Percentiles rank a stretch among this genome's conserved stretches.
Evolutionary conservation across 305 asterid genomes (phyloP).

Genomic region (Fraxinus xanthoxyloides): DNA sequence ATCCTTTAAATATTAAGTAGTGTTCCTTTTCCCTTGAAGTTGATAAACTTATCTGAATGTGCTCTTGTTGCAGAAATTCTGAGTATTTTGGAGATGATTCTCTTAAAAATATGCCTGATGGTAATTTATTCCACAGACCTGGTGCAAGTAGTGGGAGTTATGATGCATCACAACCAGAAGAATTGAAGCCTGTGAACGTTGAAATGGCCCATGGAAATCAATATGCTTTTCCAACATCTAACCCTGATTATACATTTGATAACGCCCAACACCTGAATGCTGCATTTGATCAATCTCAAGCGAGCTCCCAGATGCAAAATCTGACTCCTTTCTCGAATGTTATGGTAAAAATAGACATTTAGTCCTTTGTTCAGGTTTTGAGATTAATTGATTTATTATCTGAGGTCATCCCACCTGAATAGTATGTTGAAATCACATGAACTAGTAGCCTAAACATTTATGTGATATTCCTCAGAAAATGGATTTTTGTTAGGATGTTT

Average conservation of each 20-base stretch:
- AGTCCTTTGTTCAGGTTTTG: constrained; percentile 2
- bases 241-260: constrained; percentile 55
- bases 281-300: constrained; percentile 46
- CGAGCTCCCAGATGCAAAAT: constrained; percentile 61
- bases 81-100: constrained; percentile 69
- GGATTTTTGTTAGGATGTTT: neutral
- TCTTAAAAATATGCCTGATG: constrained; percentile 48
- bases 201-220: constrained; percentile 59
- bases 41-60: constrained; percentile 4
- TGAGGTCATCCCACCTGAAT: neutral
- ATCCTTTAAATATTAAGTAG: constrained; percentile 7
- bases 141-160: constrained; percentile 46
- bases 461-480: neutral
- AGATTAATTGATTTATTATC: neutral
- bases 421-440: neutral
- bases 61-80: constrained; percentile 47
- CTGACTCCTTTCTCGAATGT: constrained; percentile 51
- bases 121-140: constrained; percentile 48
- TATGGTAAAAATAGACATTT: constrained; percentile 46
- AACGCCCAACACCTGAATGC: constrained; percentile 53
- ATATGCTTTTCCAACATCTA: constrained; percentile 54
- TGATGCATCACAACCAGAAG: constrained; percentile 60
- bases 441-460: neutral
- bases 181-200: constrained; percentile 54
- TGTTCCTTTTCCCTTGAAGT: neutral